These are phyloP conservation scores for Mycothermus thermophilus DNA, from an alignment of 495 filamentous ascomycete species.

Conservation along the genomic window DNA sequence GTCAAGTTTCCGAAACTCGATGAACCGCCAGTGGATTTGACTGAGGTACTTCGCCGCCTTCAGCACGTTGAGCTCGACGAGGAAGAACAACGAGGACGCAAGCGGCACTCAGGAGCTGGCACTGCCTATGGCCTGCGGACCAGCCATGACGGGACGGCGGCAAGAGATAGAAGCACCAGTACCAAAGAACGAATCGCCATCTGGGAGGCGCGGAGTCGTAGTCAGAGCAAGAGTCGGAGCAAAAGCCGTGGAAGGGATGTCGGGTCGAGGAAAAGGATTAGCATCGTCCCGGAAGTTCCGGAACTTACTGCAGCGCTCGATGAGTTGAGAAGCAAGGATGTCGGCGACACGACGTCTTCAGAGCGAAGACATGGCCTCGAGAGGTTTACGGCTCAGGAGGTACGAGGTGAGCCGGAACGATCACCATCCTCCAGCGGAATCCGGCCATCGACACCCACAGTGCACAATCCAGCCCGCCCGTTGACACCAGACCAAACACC, in stretches of 20 bases:
- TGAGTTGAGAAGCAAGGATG: slow-evolving; percentile 1
- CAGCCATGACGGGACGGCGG: slow-evolving; percentile 3
- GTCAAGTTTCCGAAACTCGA: not conserved
- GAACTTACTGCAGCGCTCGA: slow-evolving; percentile 5
- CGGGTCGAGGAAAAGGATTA: slow-evolving; percentile 9
- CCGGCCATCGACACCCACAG: too few species aligned
- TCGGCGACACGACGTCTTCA: not conserved
- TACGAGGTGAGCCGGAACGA: too few species aligned
- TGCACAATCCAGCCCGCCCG: too few species aligned
- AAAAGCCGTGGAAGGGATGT: slow-evolving; percentile 12
- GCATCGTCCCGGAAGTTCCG: slow-evolving; percentile 14
- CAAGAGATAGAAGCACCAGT: slow-evolving; percentile 12
- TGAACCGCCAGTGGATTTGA: slow-evolving; percentile 4
- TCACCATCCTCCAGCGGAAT: too few species aligned
- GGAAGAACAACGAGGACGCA: slow-evolving; percentile 5
- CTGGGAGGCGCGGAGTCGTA: slow-evolving; percentile 14
- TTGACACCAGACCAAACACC: too few species aligned
- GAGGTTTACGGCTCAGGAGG: too few species aligned
- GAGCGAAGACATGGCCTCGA: too few species aligned
- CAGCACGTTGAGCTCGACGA: slow-evolving; percentile 4
- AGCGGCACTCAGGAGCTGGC: slow-evolving; percentile 1
- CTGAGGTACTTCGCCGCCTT: slow-evolving; percentile 1
- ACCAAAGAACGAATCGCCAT: slow-evolving; percentile 11
- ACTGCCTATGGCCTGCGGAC: slow-evolving; percentile 2
- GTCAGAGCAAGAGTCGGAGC: slow-evolving; percentile 11